A percentile compares a stretch with the other conserved stretches of the same genome.
Evolutionary conservation across 1,284 basidiomycete genomes (phyloP).

Genomic region (Microbotryomycetes sp.): DNA sequence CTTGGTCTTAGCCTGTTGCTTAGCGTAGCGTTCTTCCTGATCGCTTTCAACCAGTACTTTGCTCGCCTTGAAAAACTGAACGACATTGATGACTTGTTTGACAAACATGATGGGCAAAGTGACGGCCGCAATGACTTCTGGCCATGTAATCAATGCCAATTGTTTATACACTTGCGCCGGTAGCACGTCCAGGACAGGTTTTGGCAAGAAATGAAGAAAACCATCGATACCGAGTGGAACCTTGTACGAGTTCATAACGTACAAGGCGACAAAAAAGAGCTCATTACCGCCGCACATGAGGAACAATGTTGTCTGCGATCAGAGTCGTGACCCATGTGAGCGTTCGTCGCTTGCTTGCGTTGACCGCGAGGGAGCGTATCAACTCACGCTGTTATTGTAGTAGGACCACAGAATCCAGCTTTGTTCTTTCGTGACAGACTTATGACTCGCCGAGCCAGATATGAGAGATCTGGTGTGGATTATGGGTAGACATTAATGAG

Average conservation of each 20-base stretch:
- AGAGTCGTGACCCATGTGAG: conserved; percentile 3
- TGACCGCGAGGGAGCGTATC: not conserved
- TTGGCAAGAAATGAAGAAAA: conserved; percentile 46
- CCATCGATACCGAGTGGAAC: conserved; percentile 52
- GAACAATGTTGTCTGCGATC: conserved; percentile 69
- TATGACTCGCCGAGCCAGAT: conserved; percentile 89
- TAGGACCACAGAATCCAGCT: conserved; percentile 87
- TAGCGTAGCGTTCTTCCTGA: conserved; percentile 30
- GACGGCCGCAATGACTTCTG: conserved; percentile 62
- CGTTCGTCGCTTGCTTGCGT: not conserved
- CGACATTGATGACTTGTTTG: conserved; percentile 92
- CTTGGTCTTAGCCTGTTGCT: conserved; percentile 8
- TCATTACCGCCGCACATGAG: conserved; percentile 96
- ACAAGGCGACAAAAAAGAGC: conserved; percentile 90
- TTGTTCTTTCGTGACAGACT: conserved; percentile 81
- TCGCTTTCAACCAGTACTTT: conserved; percentile 56
- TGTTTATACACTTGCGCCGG: conserved; percentile 30
- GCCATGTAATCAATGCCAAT: conserved; percentile 49
- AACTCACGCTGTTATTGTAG: conserved; percentile 80
- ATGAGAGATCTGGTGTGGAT: conserved; percentile 65
- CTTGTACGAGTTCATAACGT: conserved; percentile 71
- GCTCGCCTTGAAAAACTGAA: conserved; percentile 98
- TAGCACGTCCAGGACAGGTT: conserved; percentile 19
- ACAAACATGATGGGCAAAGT: conserved; percentile 65
- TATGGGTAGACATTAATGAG: too few relatives aligned